Evolutionary conservation across 345 rosid species (phyloP).

Genomic region (Eucalyptus tenuipes): DNA sequence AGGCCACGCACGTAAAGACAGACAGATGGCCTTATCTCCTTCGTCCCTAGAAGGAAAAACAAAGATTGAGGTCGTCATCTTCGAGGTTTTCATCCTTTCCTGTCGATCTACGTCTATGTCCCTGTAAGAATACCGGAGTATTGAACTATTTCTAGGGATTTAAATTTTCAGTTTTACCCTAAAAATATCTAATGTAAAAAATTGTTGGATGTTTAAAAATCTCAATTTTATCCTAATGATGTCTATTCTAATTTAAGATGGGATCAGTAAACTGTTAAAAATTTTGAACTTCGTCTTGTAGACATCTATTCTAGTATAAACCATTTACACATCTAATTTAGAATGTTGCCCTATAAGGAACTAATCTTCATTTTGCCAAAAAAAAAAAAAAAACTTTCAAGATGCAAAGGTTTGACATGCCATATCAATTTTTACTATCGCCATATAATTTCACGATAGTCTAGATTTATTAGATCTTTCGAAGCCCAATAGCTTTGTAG

Average conservation of each 20-base stretch:
- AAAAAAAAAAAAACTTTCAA: rapidly evolving
- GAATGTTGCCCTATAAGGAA: not conserved
- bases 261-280: rapidly evolving
- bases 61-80: not conserved
- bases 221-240: too few relatives aligned
- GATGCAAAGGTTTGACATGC: not conserved
- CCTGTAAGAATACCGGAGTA: not conserved
- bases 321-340: not conserved
- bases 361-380: not conserved
- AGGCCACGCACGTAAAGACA: not conserved
- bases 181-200: too few relatives aligned
- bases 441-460: not conserved
- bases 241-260: too few relatives aligned
- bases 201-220: not conserved
- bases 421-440: not conserved
- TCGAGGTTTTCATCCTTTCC: not conserved
- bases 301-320: not conserved
- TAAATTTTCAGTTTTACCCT: too few relatives aligned
- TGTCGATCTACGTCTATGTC: not conserved
- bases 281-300: not conserved
- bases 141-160: too few relatives aligned
- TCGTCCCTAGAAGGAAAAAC: not conserved
- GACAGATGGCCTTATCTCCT: not conserved
- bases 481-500: not conserved
- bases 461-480: not conserved